A percentile compares a stretch with the other conserved stretches of the same genome.
phyloP scores from a whole-genome alignment of 495 filamentous ascomycete species.

The Delitschia confertaspora region DNA sequence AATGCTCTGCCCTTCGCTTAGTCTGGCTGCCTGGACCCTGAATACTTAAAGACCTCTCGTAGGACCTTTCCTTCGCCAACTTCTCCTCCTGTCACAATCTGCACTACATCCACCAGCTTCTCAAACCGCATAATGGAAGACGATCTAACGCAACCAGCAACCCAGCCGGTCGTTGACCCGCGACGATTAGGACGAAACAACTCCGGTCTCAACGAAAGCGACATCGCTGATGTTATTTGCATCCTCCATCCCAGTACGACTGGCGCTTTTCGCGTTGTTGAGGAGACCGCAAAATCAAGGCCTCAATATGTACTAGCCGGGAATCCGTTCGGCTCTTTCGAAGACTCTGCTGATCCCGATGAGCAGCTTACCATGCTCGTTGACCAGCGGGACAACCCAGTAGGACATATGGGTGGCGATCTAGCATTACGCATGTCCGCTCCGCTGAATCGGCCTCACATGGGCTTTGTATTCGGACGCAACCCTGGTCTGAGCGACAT shows the following conservation, averaged over 20 bases:
- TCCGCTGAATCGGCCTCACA: slow-evolving; percentile 48
- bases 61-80: no score
- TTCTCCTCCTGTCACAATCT: background rate
- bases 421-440: slow-evolving; percentile 76
- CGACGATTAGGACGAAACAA: slow-evolving; percentile 64
- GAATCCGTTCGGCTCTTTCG: slow-evolving; percentile 11
- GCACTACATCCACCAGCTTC: background rate
- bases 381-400: background rate
- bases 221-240: slow-evolving; percentile 80
- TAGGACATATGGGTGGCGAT: slow-evolving; percentile 38
- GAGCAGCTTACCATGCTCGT: slow-evolving; percentile 47
- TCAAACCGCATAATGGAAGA: slow-evolving; percentile 27
- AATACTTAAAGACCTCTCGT: no score
- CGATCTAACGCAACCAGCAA: slow-evolving; percentile 54
- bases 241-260: slow-evolving; percentile 73
- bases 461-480: slow-evolving; percentile 81
- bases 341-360: slow-evolving; percentile 39
- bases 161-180: slow-evolving; percentile 74
- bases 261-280: slow-evolving; percentile 59
- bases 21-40: background rate
- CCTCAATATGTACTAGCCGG: slow-evolving; percentile 51
- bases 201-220: slow-evolving; percentile 69
- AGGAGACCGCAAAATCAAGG: slow-evolving; percentile 40
- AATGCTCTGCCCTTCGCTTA: background rate
- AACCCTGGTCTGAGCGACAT: slow-evolving; percentile 66